Evolutionary conservation across 169 alveolate genomes (phyloP).

Genomic region (Eimeria necatrix): DNA sequence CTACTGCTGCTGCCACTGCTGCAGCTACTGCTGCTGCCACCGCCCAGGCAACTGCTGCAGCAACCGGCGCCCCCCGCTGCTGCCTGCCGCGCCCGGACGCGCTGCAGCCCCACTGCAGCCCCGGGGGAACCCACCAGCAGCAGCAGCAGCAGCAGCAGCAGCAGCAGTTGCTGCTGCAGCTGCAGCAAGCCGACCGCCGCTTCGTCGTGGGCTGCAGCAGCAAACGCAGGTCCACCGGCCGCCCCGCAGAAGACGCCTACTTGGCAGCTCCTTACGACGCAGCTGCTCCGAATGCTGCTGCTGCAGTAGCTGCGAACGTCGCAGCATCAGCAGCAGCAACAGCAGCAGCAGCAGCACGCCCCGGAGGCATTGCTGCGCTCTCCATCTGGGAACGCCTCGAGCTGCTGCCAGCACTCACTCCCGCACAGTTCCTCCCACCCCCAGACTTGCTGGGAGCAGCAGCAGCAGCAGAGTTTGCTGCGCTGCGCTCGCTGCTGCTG

Average conservation of each 20-base stretch:
- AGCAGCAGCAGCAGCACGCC: constrained; percentile 45
- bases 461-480: constrained; percentile 63
- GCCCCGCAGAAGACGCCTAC: not conserved
- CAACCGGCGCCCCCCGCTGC: not conserved
- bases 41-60: constrained; percentile 15
- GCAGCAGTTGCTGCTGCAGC: constrained; percentile 36
- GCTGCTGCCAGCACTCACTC: constrained; percentile 67
- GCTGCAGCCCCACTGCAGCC: not conserved
- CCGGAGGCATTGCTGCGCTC: constrained; percentile 52
- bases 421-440: constrained; percentile 71
- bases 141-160: constrained; percentile 63
- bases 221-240: constrained; percentile 23
- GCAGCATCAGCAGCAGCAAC: constrained; percentile 22
- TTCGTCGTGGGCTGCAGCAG: constrained; percentile 15
- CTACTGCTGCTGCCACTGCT: too few species aligned
- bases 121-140: not conserved
- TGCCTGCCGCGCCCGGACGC: not conserved
- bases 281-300: constrained; percentile 38
- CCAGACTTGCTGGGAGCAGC: constrained; percentile 35
- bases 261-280: not conserved
- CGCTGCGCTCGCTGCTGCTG: constrained; percentile 37
- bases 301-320: constrained; percentile 30
- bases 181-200: not conserved
- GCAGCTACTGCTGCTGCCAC: not conserved
- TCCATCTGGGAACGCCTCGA: constrained; percentile 72